Percentiles rank a stretch among this genome's conserved stretches.
phyloP scores from a whole-genome alignment of 208 protist genomes.

The Lotmaria passim region DNA sequence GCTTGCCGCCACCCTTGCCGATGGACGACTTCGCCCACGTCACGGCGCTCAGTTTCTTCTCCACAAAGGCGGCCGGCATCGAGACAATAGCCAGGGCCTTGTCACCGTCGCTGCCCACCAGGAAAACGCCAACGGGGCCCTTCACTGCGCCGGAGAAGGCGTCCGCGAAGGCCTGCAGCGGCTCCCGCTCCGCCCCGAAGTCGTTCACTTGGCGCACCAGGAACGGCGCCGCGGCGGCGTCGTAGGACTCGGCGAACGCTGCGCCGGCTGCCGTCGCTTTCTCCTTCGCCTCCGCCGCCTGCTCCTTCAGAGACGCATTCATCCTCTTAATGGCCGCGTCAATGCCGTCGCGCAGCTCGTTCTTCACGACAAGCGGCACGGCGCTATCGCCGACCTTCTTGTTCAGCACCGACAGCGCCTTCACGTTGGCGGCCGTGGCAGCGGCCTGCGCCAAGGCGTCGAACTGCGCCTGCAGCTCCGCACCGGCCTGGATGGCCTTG shows the following conservation, averaged over 20 bases:
- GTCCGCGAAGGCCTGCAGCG: constrained; percentile 82
- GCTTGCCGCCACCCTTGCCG: constrained; percentile 92
- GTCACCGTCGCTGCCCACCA: constrained; percentile 67
- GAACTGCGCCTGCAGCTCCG: constrained; percentile 61
- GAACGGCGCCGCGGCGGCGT: constrained; percentile 52
- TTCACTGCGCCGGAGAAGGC: constrained; percentile 62
- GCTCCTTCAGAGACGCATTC: constrained; percentile 71
- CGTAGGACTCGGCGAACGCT: constrained; percentile 46
- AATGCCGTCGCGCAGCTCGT: constrained; percentile 78
- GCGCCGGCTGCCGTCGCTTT: constrained; percentile 68
- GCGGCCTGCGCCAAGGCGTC: constrained; percentile 37
- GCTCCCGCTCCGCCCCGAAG: constrained; percentile 86
- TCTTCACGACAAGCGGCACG: constrained; percentile 80
- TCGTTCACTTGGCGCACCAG: constrained; percentile 53
- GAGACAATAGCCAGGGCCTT: constrained; percentile 79
- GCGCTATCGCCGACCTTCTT: constrained; percentile 89
- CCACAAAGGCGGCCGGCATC: constrained; percentile 69
- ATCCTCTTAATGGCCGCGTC: constrained; percentile 80
- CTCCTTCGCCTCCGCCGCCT: constrained; percentile 69
- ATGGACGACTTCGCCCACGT: constrained; percentile 82
- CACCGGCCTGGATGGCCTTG: constrained; percentile 54
- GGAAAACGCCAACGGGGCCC: constrained; percentile 75
- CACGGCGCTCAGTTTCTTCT: constrained; percentile 85
- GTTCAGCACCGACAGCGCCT: constrained; percentile 90
- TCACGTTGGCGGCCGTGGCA: constrained; percentile 67